Evolutionary conservation across 345 rosid genomes (phyloP).

Genomic region (Acer negundo): DNA sequence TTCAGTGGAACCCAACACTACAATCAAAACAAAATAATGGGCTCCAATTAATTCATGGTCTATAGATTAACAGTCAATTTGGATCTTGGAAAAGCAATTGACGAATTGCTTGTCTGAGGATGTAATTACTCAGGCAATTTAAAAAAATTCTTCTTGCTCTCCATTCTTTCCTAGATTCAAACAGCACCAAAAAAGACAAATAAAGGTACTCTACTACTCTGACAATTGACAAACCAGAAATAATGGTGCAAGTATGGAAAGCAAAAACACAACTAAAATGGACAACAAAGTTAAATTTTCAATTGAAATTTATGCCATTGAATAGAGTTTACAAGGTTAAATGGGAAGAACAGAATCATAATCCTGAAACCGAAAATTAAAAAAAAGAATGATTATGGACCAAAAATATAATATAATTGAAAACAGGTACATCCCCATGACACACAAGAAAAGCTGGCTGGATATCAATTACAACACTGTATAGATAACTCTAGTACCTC

Average conservation of each 20-base stretch:
- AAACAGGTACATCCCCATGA: not conserved
- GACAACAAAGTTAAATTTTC: not conserved
- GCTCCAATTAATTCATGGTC: conserved; percentile 17
- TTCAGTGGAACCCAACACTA: conserved; percentile 76
- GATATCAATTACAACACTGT: not conserved
- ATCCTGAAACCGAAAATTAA: not conserved
- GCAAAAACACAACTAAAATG: not conserved
- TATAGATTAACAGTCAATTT: not conserved
- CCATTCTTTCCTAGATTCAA: not conserved
- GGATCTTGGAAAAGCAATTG: conserved; percentile 5
- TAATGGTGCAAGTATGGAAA: not conserved
- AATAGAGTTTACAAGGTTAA: not conserved
- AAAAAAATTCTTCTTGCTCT: not conserved
- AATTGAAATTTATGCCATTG: not conserved
- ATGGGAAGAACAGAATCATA: conserved; percentile 6
- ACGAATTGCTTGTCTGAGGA: not conserved
- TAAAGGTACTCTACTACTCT: not conserved
- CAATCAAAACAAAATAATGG: conserved; percentile 7
- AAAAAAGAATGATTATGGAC: not conserved
- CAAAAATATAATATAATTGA: not conserved
- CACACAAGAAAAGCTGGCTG: conserved; percentile 2
- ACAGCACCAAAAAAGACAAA: not conserved
- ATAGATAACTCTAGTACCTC: conserved; percentile 42
- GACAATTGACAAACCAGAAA: not conserved
- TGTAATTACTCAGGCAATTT: not conserved